These are phyloP conservation scores for Pseudogymnoascus sp. DNA, from an alignment of 2,329 filamentous ascomycete species.

Conservation along the genomic window DNA sequence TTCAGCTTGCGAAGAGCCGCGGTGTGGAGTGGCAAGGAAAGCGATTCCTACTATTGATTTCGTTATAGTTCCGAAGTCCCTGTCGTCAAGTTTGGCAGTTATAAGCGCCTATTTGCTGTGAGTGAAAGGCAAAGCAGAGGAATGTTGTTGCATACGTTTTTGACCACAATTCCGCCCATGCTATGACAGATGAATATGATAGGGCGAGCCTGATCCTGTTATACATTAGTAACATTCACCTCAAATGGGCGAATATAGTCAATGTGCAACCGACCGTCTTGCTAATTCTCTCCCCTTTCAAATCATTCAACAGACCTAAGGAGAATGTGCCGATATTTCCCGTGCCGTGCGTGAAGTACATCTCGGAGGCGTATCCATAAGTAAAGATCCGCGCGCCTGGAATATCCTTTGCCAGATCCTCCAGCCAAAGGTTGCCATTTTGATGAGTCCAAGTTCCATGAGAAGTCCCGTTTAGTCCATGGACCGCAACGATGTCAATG, in stretches of 20 bases:
- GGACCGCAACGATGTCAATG: slow-evolving; percentile 18
- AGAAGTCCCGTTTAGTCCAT: slow-evolving; percentile 16
- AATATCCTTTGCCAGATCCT: slow-evolving; percentile 18
- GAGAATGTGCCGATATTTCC: slow-evolving; percentile 17
- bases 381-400: slow-evolving; percentile 20
- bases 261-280: not conserved
- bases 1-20: slow-evolving; percentile 11
- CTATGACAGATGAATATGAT: slow-evolving; percentile 18
- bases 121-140: not conserved
- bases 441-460: slow-evolving; percentile 21
- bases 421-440: slow-evolving; percentile 18
- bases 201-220: slow-evolving; percentile 10
- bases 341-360: slow-evolving; percentile 13
- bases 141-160: slow-evolving; percentile 9
- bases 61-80: not conserved
- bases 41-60: not conserved
- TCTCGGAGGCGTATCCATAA: slow-evolving; percentile 19
- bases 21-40: slow-evolving; percentile 13
- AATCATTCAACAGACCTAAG: slow-evolving; percentile 12
- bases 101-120: slow-evolving; percentile 14
- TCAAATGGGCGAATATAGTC: not conserved
- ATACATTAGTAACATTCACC: not conserved
- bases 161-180: slow-evolving; percentile 18
- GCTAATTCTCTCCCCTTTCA: slow-evolving; percentile 6
- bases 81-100: not conserved